Percentiles rank a stretch among this genome's conserved stretches.
These are phyloP conservation scores for Aureobasidium leucospermi DNA, from an alignment of 2,329 filamentous ascomycete species.

Conservation along the genomic window DNA sequence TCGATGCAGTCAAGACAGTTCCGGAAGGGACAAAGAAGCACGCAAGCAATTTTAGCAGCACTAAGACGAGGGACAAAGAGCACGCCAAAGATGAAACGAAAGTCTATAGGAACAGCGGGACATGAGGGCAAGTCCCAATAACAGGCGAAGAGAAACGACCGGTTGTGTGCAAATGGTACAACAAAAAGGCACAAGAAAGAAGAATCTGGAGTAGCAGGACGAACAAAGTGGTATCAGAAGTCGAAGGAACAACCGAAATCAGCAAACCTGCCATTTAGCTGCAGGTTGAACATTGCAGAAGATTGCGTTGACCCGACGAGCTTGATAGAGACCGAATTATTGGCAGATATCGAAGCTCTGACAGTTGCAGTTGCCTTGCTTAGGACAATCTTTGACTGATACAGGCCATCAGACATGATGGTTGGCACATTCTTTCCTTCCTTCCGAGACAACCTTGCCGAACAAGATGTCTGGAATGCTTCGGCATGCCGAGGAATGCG, in stretches of 20 bases:
- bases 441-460: constrained; percentile 10
- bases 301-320: constrained; percentile 7
- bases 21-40: constrained; percentile 3
- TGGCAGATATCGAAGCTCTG: background rate
- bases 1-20: background rate
- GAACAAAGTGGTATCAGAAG: background rate
- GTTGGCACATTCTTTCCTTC: constrained; percentile 3
- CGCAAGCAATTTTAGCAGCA: constrained; percentile 2
- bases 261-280: background rate
- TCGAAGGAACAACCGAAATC: background rate
- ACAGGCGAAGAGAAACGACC: background rate
- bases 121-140: background rate
- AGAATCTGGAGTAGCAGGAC: background rate
- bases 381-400: background rate
- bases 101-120: background rate
- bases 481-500: constrained; percentile 7
- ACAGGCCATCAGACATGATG: background rate
- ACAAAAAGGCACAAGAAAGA: background rate
- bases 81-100: constrained; percentile 2
- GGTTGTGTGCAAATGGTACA: background rate
- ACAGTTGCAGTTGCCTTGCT: background rate
- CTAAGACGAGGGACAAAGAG: constrained; percentile 1
- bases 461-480: constrained; percentile 1
- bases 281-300: background rate
- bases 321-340: background rate